These are phyloP conservation scores for Pleurotus djamor DNA, from an alignment of 768 basidiomycete genomes.

Conservation along the genomic window DNA sequence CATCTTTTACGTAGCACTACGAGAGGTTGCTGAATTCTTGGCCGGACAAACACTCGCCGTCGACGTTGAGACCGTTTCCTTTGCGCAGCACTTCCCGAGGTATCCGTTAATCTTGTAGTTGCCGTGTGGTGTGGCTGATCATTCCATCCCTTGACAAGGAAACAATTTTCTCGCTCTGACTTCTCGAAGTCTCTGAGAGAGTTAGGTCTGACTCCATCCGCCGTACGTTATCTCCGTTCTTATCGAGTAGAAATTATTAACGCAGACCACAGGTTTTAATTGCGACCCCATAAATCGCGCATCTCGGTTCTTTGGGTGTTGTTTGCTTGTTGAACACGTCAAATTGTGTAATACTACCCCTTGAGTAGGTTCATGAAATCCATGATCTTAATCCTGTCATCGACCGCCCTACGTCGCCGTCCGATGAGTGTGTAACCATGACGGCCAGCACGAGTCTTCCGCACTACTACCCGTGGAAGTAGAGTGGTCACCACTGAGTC, in stretches of 20 bases:
- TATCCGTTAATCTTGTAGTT: conserved; percentile 22
- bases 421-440: no score
- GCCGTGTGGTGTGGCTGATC: background rate
- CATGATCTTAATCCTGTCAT: no score
- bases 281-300: background rate
- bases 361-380: no score
- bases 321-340: background rate
- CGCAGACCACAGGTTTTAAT: background rate
- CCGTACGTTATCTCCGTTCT: conserved; percentile 45
- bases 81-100: conserved; percentile 88
- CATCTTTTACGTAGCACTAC: conserved; percentile 51
- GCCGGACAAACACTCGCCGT: conserved; percentile 71
- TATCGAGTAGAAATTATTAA: background rate
- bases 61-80: conserved; percentile 74
- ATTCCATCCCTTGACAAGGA: conserved; percentile 40
- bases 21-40: conserved; percentile 84
- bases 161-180: conserved; percentile 71
- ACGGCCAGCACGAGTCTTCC: no score
- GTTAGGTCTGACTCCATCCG: conserved; percentile 88
- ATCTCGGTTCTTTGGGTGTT: background rate
- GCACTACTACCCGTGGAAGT: no score
- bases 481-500: no score
- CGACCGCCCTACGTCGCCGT: no score
- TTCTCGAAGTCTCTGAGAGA: conserved; percentile 80
- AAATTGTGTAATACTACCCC: background rate